Evolutionary conservation across 345 rosid genomes (phyloP).

Genomic region (Odontarrhena argentea): DNA sequence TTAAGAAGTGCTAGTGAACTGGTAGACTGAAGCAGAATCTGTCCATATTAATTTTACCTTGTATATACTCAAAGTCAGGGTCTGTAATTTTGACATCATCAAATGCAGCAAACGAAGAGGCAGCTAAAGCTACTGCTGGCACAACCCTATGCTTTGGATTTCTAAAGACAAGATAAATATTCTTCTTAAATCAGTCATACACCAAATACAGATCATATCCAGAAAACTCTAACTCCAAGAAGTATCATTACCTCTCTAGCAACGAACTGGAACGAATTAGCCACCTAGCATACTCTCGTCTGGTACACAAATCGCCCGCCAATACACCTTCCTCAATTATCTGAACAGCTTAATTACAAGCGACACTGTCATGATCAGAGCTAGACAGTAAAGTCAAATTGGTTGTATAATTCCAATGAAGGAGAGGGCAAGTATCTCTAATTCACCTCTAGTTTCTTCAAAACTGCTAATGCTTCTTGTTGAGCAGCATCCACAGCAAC

Average conservation of each 20-base stretch:
- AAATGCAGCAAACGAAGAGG: slow-evolving; percentile 63
- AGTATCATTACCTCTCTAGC: slow-evolving; percentile 64
- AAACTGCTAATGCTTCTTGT: slow-evolving; percentile 64
- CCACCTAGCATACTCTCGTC: slow-evolving; percentile 91
- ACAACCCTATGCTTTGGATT: slow-evolving; percentile 67
- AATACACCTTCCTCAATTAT: slow-evolving; percentile 62
- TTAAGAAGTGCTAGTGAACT: background rate
- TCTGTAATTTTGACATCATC: slow-evolving; percentile 66
- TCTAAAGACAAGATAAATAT: slow-evolving; percentile 42
- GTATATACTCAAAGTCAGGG: slow-evolving; percentile 67
- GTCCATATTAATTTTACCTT: slow-evolving; percentile 46
- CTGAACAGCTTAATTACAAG: slow-evolving; percentile 58
- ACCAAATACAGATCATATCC: slow-evolving; percentile 3
- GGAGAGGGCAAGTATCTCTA: slow-evolving; percentile 12
- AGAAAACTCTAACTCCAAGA: background rate
- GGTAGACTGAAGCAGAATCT: background rate
- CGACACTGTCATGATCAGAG: slow-evolving; percentile 51
- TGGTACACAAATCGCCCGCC: slow-evolving; percentile 76
- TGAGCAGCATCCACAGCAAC: slow-evolving; percentile 67
- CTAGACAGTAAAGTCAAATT: slow-evolving; percentile 34
- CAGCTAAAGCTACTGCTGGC: slow-evolving; percentile 64
- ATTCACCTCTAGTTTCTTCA: slow-evolving; percentile 77
- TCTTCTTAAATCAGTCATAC: background rate
- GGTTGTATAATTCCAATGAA: background rate
- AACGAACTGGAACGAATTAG: slow-evolving; percentile 58